These are phyloP conservation scores for Globisporangium abappressorium DNA, from an alignment of 352 stramenopile species.

Conservation along the genomic window DNA sequence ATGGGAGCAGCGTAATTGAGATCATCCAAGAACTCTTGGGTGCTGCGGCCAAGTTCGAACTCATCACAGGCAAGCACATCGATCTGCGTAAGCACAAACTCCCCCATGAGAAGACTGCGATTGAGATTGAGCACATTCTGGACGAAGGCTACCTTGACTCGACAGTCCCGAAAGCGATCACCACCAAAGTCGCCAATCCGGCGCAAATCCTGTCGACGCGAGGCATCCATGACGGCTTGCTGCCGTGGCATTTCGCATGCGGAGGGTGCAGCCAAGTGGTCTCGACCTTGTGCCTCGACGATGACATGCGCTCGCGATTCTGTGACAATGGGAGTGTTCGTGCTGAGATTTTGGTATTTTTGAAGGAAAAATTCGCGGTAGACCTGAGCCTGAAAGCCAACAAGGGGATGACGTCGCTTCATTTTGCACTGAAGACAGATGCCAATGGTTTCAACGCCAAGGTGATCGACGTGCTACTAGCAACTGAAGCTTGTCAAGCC, in stretches of 20 bases:
- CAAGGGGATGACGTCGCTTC: slow-evolving; percentile 39
- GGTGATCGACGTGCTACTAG: slow-evolving; percentile 50
- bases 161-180: slow-evolving; percentile 31
- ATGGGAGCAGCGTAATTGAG: slow-evolving; percentile 20
- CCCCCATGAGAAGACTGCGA: slow-evolving; percentile 36
- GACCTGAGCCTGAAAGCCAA: slow-evolving; percentile 29
- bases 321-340: slow-evolving; percentile 38
- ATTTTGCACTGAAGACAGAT: slow-evolving; percentile 55
- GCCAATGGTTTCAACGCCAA: slow-evolving; percentile 38
- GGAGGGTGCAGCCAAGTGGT: slow-evolving; percentile 42
- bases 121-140: slow-evolving; percentile 60
- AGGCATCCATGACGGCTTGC: slow-evolving; percentile 31
- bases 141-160: slow-evolving; percentile 37
- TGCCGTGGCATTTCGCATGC: slow-evolving; percentile 67
- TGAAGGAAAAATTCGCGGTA: slow-evolving; percentile 31
- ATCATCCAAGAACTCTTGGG: slow-evolving; percentile 36
- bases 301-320: slow-evolving; percentile 42
- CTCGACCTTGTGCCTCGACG: slow-evolving; percentile 37
- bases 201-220: slow-evolving; percentile 31
- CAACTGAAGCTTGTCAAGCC: slow-evolving; percentile 1
- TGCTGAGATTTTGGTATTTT: slow-evolving; percentile 33
- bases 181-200: slow-evolving; percentile 27
- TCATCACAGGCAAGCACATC: slow-evolving; percentile 28
- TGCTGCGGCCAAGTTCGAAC: slow-evolving; percentile 20
- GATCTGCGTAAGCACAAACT: slow-evolving; percentile 66